Evolutionary conservation across 1,139 yeast genomes (phyloP).

Genomic region (Taphrina pruni): DNA sequence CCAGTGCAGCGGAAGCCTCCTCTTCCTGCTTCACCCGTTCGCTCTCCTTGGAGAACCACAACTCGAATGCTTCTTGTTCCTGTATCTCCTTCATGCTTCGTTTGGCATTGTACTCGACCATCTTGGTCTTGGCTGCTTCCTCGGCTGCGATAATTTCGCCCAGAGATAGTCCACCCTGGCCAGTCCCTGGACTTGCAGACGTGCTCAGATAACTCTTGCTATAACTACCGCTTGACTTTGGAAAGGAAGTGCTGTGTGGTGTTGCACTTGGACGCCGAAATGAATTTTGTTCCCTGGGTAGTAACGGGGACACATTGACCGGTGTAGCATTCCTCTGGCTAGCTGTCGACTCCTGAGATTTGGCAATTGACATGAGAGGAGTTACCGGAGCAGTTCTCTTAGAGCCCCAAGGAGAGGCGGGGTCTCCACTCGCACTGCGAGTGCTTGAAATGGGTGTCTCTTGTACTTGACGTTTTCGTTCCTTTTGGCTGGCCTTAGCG

Average conservation of each 20-base stretch:
- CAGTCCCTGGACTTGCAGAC: neutral
- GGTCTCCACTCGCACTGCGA: neutral
- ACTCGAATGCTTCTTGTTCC: constrained; percentile 77
- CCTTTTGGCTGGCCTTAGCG: constrained; percentile 11
- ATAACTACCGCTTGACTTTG: constrained; percentile 11
- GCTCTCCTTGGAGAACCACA: constrained; percentile 82
- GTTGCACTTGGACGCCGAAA: constrained; percentile 2
- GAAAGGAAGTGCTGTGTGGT: neutral
- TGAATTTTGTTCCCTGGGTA: neutral
- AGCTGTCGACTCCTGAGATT: neutral
- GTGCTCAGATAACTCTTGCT: constrained; percentile 17
- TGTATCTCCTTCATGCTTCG: constrained; percentile 68
- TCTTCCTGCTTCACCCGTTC: constrained; percentile 60
- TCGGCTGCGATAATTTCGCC: constrained; percentile 53
- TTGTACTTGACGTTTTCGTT: constrained; percentile 2
- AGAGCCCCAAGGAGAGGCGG: constrained; percentile 12
- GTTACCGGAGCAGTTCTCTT: constrained; percentile 2
- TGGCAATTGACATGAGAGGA: constrained; percentile 1
- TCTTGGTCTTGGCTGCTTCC: constrained; percentile 59
- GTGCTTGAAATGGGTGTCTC: neutral
- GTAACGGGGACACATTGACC: neutral
- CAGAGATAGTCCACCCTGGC: constrained; percentile 48
- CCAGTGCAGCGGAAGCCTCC: constrained; percentile 35
- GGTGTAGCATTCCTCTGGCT: neutral
- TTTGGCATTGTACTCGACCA: constrained; percentile 53